phyloP scores from a whole-genome alignment of 352 stramenopile species.

The Plasmopara muralis region DNA sequence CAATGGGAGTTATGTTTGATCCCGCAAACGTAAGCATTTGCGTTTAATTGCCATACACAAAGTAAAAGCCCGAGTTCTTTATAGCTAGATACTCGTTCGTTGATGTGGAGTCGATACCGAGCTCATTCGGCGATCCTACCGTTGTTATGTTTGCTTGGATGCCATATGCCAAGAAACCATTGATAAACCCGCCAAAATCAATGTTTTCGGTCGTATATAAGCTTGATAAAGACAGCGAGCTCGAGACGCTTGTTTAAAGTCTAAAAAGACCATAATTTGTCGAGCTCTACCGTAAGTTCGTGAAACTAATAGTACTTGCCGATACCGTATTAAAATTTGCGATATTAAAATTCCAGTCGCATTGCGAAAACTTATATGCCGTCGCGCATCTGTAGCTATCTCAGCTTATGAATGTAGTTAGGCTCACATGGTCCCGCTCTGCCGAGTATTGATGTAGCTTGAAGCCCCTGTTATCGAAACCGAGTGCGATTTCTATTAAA shows the following conservation, averaged over 20 bases:
- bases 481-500: no score
- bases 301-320: not conserved
- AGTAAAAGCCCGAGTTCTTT: no score
- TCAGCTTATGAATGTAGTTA: not conserved
- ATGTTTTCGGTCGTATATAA: constrained; percentile 5
- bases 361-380: constrained; percentile 7
- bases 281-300: not conserved
- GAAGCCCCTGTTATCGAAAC: not conserved
- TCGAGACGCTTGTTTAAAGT: constrained; percentile 3
- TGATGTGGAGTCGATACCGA: constrained; percentile 6
- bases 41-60: no score
- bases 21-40: no score
- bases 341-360: constrained; percentile 4
- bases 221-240: not conserved
- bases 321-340: not conserved
- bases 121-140: constrained; percentile 9
- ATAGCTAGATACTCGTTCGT: constrained; percentile 2
- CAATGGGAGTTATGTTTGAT: no score
- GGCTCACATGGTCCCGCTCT: not conserved
- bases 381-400: constrained; percentile 6
- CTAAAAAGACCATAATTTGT: constrained; percentile 4
- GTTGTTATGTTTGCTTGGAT: constrained; percentile 10
- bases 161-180: constrained; percentile 8
- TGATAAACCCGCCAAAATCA: constrained; percentile 3
- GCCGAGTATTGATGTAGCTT: constrained; percentile 8